A percentile compares a stretch with the other conserved stretches of the same genome.
Conservation (phyloP, 78 protist genomes). For the slime mould (Dictyostelium discoideum) region dicty_2.7 NC_007089.4:5586001-5586500, state of each 20-base stretch:
- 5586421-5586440: too few relatives aligned
- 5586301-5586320: slow-evolving; percentile 31
- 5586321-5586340: slow-evolving; percentile 20
- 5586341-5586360: not conserved
- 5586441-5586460: too few relatives aligned
- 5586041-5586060: slow-evolving; percentile 56
- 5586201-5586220: slow-evolving; percentile 44
- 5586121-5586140: not conserved
- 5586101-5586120: too few relatives aligned
- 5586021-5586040: slow-evolving; percentile 35
- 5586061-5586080: slow-evolving; percentile 2
- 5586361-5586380: not conserved
- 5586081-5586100: not conserved
- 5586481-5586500: too few relatives aligned
- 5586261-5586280: slow-evolving; percentile 16
- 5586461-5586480: too few relatives aligned
- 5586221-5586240: slow-evolving; percentile 6
- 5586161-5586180: slow-evolving; percentile 75
- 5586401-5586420: not conserved
- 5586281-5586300: slow-evolving; percentile 38
- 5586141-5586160: not conserved
- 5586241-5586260: slow-evolving; percentile 37
- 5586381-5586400: not conserved
- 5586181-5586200: slow-evolving; percentile 42
- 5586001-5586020: slow-evolving; percentile 64